phyloP scores from a whole-genome alignment of 768 basidiomycete genomes.

The Phlegmacium glaucopus region DNA sequence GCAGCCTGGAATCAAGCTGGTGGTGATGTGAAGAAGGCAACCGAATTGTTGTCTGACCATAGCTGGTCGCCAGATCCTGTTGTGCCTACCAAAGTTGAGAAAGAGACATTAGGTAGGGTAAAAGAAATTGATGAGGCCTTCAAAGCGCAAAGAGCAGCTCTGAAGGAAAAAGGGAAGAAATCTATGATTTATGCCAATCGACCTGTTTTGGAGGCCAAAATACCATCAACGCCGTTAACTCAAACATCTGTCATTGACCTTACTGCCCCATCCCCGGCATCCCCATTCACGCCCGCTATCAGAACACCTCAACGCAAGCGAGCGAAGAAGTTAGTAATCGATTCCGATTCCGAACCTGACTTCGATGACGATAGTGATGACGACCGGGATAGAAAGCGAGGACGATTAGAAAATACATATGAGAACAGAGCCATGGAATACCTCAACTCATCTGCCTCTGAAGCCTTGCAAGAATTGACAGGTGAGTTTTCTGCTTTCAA shows the following conservation, averaged over 20 bases:
- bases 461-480: constrained; percentile 71
- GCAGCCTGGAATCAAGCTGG: constrained; percentile 67
- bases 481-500: constrained; percentile 39
- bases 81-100: constrained; percentile 20
- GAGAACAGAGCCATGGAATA: constrained; percentile 59
- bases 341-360: constrained; percentile 64
- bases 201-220: constrained; percentile 42
- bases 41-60: constrained; percentile 53
- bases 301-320: constrained; percentile 46
- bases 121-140: constrained; percentile 73
- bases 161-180: constrained; percentile 73
- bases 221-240: constrained; percentile 35
- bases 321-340: constrained; percentile 55
- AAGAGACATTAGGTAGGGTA: constrained; percentile 55
- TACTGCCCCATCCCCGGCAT: constrained; percentile 28
- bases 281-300: constrained; percentile 36
- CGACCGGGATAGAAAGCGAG: constrained; percentile 26
- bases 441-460: constrained; percentile 59
- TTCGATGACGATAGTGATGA: constrained; percentile 43
- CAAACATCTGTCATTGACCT: constrained; percentile 37
- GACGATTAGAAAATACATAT: constrained; percentile 33
- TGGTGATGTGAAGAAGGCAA: constrained; percentile 61
- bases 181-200: constrained; percentile 82
- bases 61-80: constrained; percentile 44
- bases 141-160: constrained; percentile 60